phyloP scores from a whole-genome alignment of 1,284 basidiomycete genomes.

The Pascua guehoae region DNA sequence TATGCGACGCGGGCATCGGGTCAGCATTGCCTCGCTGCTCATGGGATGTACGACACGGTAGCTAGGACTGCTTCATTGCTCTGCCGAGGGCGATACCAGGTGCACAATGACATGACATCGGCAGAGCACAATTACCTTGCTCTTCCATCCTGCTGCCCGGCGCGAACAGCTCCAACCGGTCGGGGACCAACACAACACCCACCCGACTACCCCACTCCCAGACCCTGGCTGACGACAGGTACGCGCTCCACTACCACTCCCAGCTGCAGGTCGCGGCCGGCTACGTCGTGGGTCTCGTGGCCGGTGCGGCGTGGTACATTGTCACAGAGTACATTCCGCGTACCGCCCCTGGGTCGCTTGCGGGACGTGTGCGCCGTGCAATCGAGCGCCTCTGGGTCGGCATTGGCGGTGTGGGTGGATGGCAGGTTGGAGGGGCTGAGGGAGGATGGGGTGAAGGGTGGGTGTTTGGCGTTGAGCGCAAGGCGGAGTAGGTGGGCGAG shows the following conservation, averaged over 20 bases:
- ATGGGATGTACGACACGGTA: too few species aligned
- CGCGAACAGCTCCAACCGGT: too few species aligned
- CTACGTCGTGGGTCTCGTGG: conserved; percentile 30
- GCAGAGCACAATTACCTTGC: too few species aligned
- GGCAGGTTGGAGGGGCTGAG: conserved; percentile 30
- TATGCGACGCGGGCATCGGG: too few species aligned
- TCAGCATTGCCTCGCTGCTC: too few species aligned
- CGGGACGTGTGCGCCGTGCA: conserved; percentile 19
- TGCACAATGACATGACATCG: too few species aligned
- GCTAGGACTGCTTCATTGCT: too few species aligned
- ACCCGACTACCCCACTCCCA: too few species aligned
- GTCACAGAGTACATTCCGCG: conserved; percentile 38
- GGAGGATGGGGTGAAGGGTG: conserved; percentile 44
- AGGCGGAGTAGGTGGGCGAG: conserved; percentile 9
- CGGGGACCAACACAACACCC: too few species aligned
- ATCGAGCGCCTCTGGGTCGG: conserved; percentile 34
- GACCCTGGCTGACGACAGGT: conserved; percentile 22
- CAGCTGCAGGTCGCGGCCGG: conserved; percentile 38
- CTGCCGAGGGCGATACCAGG: too few species aligned
- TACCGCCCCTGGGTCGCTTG: conserved; percentile 17
- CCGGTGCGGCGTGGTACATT: conserved; percentile 30
- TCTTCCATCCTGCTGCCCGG: too few species aligned
- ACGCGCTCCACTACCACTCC: conserved; percentile 45
- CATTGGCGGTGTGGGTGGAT: conserved; percentile 41
- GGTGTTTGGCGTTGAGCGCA: conserved; percentile 15